phyloP scores from a whole-genome alignment of 208 protist species.

The Trypanosoma caninum region DNA sequence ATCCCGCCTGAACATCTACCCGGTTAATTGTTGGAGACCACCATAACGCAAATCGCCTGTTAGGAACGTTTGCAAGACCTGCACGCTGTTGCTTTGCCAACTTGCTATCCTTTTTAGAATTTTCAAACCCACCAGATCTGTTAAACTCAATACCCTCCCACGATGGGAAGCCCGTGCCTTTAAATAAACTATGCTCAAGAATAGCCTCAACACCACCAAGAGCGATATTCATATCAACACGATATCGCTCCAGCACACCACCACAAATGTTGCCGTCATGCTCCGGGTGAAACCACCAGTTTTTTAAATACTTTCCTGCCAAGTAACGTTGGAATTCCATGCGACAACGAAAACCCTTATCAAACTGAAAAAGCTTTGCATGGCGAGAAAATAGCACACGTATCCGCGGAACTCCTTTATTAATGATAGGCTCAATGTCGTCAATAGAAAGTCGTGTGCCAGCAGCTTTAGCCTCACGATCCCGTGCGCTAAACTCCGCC shows the following conservation, averaged over 20 bases:
- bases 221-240: constrained; percentile 99
- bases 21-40: constrained; percentile 99
- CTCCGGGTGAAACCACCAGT: constrained; percentile 99
- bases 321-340: constrained; percentile 99
- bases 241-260: constrained; percentile 99
- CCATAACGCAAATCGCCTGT: constrained; percentile 99
- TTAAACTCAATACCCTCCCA: constrained; percentile 99
- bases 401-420: constrained; percentile 99
- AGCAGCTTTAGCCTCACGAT: constrained; percentile 97
- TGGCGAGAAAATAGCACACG: constrained; percentile 99
- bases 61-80: constrained; percentile 99
- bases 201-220: constrained; percentile 99
- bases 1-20: constrained; percentile 99
- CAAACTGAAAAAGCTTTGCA: constrained; percentile 99
- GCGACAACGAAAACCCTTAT: constrained; percentile 99
- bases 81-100: constrained; percentile 99
- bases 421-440: constrained; percentile 99
- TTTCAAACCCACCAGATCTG: constrained; percentile 98
- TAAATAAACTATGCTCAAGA: constrained; percentile 99
- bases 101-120: constrained; percentile 99
- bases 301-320: constrained; percentile 98
- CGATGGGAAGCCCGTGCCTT: constrained; percentile 99
- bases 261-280: constrained; percentile 99
- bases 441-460: constrained; percentile 98
- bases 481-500: constrained; percentile 98